Conservation (phyloP, 2,329 filamentous ascomycete genomes). For the Alternaria sp. region DNA sequence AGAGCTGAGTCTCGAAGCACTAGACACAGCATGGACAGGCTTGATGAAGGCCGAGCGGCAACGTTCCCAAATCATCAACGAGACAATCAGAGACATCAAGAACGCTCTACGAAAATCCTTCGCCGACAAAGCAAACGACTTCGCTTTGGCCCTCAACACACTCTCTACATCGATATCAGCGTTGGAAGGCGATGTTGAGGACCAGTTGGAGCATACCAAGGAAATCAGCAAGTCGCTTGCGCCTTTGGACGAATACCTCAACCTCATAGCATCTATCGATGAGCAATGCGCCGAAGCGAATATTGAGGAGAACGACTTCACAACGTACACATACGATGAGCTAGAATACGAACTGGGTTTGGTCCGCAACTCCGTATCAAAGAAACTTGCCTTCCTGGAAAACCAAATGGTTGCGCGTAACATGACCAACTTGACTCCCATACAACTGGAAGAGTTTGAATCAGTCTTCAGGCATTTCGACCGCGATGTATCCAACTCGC, state of each 20-base stretch:
- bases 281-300: conserved; percentile 93
- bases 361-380: conserved; percentile 89
- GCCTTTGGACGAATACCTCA: conserved; percentile 89
- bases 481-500: conserved; percentile 85
- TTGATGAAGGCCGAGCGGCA: conserved; percentile 86
- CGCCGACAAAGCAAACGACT: conserved; percentile 98
- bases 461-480: conserved; percentile 98
- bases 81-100: conserved; percentile 98
- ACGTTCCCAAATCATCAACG: conserved; percentile 93
- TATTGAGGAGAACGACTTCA: conserved; percentile 99
- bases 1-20: conserved; percentile 80
- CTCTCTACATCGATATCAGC: conserved; percentile 94
- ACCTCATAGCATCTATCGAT: conserved; percentile 85
- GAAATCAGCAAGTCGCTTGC: conserved; percentile 84
- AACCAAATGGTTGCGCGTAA: conserved; percentile 98
- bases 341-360: conserved; percentile 91
- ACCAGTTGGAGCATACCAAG: conserved; percentile 87
- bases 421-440: conserved; percentile 98
- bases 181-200: conserved; percentile 96
- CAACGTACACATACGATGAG: conserved; percentile 98
- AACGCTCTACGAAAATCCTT: conserved; percentile 91
- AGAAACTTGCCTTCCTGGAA: conserved; percentile 95
- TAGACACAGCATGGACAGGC: conserved; percentile 82
- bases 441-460: conserved; percentile 98
- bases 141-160: conserved; percentile 92